Evolutionary conservation across 2,329 filamentous ascomycete species (phyloP).

Genomic region (Colletotrichum plurivorum): DNA sequence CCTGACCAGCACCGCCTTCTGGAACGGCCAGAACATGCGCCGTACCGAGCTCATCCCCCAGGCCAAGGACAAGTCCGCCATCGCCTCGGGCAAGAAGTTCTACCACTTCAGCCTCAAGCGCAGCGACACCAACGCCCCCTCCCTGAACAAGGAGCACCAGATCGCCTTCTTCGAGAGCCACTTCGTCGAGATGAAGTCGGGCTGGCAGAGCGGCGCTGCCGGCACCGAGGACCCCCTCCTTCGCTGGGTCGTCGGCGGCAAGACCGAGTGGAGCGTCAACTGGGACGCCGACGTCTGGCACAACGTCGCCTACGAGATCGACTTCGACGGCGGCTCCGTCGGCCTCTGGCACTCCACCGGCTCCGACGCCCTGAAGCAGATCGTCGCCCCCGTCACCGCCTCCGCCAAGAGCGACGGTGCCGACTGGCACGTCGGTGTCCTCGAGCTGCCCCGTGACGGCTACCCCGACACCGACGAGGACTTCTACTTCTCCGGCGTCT

Average conservation of each 20-base stretch:
- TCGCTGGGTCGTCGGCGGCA: slow-evolving; percentile 74
- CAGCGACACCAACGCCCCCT: slow-evolving; percentile 71
- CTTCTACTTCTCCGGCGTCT: slow-evolving; percentile 81
- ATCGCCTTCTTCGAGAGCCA: slow-evolving; percentile 76
- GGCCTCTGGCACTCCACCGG: slow-evolving; percentile 80
- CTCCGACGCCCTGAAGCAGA: slow-evolving; percentile 67
- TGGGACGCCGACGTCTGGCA: slow-evolving; percentile 78
- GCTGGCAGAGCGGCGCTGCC: slow-evolving; percentile 66
- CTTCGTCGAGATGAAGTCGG: slow-evolving; percentile 83
- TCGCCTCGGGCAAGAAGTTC: slow-evolving; percentile 75
- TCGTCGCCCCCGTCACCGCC: slow-evolving; percentile 71
- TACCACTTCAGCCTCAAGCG: slow-evolving; percentile 82
- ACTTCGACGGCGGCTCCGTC: slow-evolving; percentile 74
- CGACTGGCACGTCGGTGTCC: slow-evolving; percentile 81
- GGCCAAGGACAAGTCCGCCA: slow-evolving; percentile 72
- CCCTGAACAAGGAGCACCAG: slow-evolving; percentile 77
- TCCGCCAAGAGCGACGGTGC: slow-evolving; percentile 76
- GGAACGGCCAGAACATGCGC: slow-evolving; percentile 81
- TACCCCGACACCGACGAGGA: slow-evolving; percentile 71
- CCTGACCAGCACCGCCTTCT: slow-evolving; percentile 74
- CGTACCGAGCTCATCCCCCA: slow-evolving; percentile 82
- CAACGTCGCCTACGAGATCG: slow-evolving; percentile 82
- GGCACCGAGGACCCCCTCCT: slow-evolving; percentile 66
- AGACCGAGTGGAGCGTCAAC: slow-evolving; percentile 73
- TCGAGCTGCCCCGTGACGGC: slow-evolving; percentile 73